A percentile compares a stretch with the other conserved stretches of the same genome.
Evolutionary conservation across 2,329 filamentous ascomycete species (phyloP).

Genomic region (Dryadomyces quercivorus): DNA sequence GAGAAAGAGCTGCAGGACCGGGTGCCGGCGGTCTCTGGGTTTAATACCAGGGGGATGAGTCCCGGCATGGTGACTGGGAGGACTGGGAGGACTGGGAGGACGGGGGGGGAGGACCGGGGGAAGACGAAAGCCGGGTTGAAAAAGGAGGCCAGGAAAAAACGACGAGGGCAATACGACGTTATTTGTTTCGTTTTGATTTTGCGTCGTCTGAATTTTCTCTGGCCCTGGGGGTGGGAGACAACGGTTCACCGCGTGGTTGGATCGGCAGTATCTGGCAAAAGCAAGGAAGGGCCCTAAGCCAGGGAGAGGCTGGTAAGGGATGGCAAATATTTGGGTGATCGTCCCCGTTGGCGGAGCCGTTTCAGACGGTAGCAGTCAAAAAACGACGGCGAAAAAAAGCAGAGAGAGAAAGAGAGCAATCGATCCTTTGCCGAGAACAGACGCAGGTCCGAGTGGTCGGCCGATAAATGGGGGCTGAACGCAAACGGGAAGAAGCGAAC

Average conservation of each 20-base stretch:
- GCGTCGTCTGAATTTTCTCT: background rate
- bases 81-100: background rate
- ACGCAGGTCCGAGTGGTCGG: background rate
- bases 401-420: background rate
- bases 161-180: background rate
- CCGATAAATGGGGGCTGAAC: background rate
- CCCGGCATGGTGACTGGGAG: conserved; percentile 10
- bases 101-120: too few species aligned
- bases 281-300: background rate
- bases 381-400: background rate
- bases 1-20: conserved; percentile 9
- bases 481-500: background rate
- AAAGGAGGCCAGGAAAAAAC: background rate
- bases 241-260: too few species aligned
- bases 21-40: conserved; percentile 6
- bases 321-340: background rate
- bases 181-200: background rate
- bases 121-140: background rate
- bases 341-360: background rate
- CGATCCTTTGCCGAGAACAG: background rate
- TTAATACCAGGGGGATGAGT: conserved; percentile 14
- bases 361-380: background rate
- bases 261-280: background rate
- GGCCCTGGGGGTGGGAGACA: too few species aligned
- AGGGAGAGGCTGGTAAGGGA: background rate